Evolutionary conservation across 768 basidiomycete species (phyloP), one percentile per base, ranked within the genome.

Genomic region (Leccinellum rugosiceps): DNA sequence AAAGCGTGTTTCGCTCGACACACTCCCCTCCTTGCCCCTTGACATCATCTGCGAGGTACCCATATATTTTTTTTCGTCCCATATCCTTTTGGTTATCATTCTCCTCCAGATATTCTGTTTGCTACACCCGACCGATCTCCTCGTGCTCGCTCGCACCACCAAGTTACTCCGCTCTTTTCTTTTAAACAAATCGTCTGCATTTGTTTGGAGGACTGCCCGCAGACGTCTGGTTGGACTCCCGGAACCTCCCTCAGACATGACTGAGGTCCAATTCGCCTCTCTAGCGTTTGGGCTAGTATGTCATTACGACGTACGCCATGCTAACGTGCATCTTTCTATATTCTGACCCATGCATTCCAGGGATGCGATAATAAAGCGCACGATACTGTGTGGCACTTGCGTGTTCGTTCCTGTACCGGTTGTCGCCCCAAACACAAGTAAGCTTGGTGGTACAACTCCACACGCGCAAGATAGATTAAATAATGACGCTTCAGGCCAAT

Each of bases 211-310:
- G 28, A 58, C 69, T 25, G 74, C 77, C 32, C 72, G 76, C 21
- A 50, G 58, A 45, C 75, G 75, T 53, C 60, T 82, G 31, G 62
- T 58, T 19, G 73, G 65, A 17, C 65, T 84, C 26, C 83, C 82
- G 4, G 72, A 75, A 25, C 76, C 73, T 38, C 83, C 80, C 13
- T 52, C 68, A n/a, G 77, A 74, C 46, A 71, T 83, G 72, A 72
- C 59, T 28, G 81, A 84, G 60, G 72, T 79, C n/a, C 75, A 76
- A 51, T 84, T 76, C 65, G 78, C 78, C 4, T 76, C 78, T 56
- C 75, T 85, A 26, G 72, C 70, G 6, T 85, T 80, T 63, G 79
- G 77, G 30, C 73, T 68, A 6, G 71, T 71, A 56, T 85, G 83
- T 62, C 72, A 80, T 69, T 71, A 71, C 30, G 28, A 62, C 56